Percentiles rank a stretch among this genome's conserved stretches.
phyloP scores from a whole-genome alignment of 2,329 filamentous ascomycete species.

The Drechmeria coniospora region DNA sequence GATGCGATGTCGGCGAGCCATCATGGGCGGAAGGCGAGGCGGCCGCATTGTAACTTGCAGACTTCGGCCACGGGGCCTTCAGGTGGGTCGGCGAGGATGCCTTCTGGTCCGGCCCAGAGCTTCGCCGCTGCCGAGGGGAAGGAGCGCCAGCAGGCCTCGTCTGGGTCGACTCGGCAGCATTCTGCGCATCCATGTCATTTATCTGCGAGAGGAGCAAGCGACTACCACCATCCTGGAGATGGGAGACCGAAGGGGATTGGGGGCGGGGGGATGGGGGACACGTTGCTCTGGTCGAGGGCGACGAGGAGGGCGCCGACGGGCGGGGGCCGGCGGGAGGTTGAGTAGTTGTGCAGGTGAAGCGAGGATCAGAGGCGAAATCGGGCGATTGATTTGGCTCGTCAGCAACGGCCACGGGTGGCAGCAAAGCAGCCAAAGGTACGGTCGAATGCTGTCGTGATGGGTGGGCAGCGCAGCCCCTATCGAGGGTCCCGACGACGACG shows the following conservation, averaged over 20 bases:
- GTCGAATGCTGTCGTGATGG: no score
- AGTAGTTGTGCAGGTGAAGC: neutral
- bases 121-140: constrained; percentile 28
- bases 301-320: neutral
- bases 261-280: constrained; percentile 3
- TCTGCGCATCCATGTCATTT: constrained; percentile 56
- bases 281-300: neutral
- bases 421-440: neutral
- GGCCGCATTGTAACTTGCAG: no score
- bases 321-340: neutral
- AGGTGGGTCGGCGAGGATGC: constrained; percentile 4
- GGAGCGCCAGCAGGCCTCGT: constrained; percentile 39
- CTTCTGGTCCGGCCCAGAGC: constrained; percentile 10
- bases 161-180: constrained; percentile 47
- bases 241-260: constrained; percentile 6
- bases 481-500: constrained; percentile 1
- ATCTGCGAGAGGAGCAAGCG: constrained; percentile 33
- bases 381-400: constrained; percentile 2
- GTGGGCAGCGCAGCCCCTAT: constrained; percentile 2
- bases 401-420: neutral
- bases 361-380: neutral
- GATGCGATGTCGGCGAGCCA: constrained; percentile 6
- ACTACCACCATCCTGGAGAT: constrained; percentile 43
- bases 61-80: constrained; percentile 6
- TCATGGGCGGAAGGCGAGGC: constrained; percentile 1